Percentiles rank a stretch among this genome's conserved stretches.
phyloP scores from a whole-genome alignment of 352 stramenopile species.

The Phytopythium chamaehyphon region DNA sequence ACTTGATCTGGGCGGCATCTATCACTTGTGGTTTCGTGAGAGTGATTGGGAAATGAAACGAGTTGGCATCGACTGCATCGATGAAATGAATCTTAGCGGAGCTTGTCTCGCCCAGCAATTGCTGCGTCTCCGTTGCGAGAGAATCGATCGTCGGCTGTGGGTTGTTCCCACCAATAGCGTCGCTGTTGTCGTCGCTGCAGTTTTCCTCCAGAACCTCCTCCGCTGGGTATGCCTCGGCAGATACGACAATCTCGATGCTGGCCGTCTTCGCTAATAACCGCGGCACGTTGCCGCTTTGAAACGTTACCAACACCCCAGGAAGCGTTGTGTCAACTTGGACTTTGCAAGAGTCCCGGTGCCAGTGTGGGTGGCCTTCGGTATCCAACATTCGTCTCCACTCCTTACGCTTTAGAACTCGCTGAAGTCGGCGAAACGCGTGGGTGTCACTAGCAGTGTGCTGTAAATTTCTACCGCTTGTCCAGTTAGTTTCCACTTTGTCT shows the following conservation, averaged over 20 bases:
- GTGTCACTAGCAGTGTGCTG: constrained; percentile 3
- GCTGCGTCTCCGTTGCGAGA: not conserved
- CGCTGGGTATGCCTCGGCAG: not conserved
- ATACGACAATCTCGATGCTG: not conserved
- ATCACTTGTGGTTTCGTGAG: not conserved
- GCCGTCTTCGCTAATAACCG: not conserved
- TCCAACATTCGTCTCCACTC: constrained; percentile 28
- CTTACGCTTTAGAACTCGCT: constrained; percentile 16
- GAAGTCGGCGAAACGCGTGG: constrained; percentile 1
- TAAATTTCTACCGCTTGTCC: too few species aligned
- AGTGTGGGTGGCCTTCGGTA: constrained; percentile 15
- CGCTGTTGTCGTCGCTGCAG: too few species aligned
- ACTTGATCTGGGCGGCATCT: not conserved
- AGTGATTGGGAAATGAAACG: not conserved
- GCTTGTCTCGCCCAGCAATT: not conserved
- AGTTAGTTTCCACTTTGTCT: too few species aligned
- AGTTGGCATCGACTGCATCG: not conserved
- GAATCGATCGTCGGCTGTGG: not conserved
- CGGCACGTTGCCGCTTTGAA: not conserved
- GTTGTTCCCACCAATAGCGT: not conserved
- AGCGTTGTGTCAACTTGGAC: not conserved
- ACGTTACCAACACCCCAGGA: not conserved
- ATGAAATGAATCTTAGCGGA: not conserved
- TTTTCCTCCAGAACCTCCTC: not conserved
- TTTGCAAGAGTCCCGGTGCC: constrained; percentile 13